Evolutionary conservation across 257 asterid genomes (phyloP).

Genomic region (Solanum lignicaule): DNA sequence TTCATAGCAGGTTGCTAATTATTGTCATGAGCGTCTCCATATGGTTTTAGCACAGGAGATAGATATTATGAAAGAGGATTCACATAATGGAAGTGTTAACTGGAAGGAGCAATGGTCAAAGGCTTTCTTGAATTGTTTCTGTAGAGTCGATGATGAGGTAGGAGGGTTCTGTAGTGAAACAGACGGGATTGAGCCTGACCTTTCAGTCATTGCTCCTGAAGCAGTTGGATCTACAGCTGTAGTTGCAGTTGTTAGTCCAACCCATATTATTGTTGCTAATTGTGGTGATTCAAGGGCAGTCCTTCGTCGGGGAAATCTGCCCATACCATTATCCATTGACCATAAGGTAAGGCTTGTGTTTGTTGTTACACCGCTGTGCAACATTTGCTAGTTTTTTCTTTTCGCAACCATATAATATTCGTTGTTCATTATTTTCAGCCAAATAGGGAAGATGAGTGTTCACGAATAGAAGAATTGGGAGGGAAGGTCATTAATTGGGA

Average conservation of each 20-base stretch:
- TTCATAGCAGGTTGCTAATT: conserved; percentile 55
- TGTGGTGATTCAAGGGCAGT: conserved; percentile 96
- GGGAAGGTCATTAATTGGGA: conserved; percentile 78
- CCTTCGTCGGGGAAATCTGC: conserved; percentile 51
- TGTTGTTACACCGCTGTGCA: neutral
- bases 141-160: conserved; percentile 66
- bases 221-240: conserved; percentile 94
- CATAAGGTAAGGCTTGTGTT: conserved; percentile 45
- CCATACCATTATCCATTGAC: conserved; percentile 61
- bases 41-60: conserved; percentile 60
- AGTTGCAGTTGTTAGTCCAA: conserved; percentile 56
- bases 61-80: conserved; percentile 20
- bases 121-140: conserved; percentile 49
- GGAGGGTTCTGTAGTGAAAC: conserved; percentile 34
- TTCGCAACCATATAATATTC: neutral
- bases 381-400: neutral
- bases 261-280: conserved; percentile 74
- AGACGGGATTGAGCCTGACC: conserved; percentile 5
- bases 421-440: conserved; percentile 32
- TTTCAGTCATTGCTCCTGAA: conserved; percentile 55
- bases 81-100: conserved; percentile 11
- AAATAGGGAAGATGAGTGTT: conserved; percentile 52
- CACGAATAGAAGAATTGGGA: conserved; percentile 61
- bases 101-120: conserved; percentile 59
- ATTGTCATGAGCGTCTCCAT: conserved; percentile 65